Base-by-base conservation (phyloP, 495 filamentous ascomycete genomes). In the Lentithecium fluviatile region DNA sequence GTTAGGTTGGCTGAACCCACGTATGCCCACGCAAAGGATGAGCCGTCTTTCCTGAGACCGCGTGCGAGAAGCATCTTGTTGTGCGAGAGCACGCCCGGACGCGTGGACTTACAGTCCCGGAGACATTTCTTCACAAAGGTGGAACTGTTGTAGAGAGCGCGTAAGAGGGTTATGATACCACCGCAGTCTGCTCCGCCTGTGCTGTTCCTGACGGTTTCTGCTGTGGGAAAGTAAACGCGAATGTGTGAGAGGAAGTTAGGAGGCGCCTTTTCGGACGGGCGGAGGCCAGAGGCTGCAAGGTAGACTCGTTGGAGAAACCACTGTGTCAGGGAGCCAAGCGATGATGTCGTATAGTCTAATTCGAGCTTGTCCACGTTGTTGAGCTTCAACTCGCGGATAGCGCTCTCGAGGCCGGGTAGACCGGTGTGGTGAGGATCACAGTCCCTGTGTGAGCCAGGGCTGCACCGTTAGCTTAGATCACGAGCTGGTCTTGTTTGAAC, bases 1-100 rank as follows among this genome's bases (percentile, higher is more conserved):
- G 90, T 93, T 7, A 95, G 68, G 73, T 98, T 98, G 0, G 90
- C 89, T 62, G 89, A 94, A 17, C 94, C 94, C n/a, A 95, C 77
- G 68, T 98, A 98, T 0, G 82, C 88, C 84, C 89, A 97, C 8
- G 84, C 74, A 12, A 75, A 34, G 2, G 58, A 64, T 1, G 26
- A 65, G 1, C 29, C 23, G 15, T 65, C 62, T 24, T 50, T 62
- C 10, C n/a, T 36, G 15, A 77, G 67, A 15, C 78, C 82, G 11
- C 83, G 78, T 6, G 85, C 87, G 59, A 86, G 88, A 36, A 94
- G 74, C 37, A 95, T 76, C 78, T 98, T 98, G 70, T 84, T 92
- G 74, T 98, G 94, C 80, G 95, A 93, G 56, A 98, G 75, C 10
- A 95, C 62, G 1, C 88, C 86, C 17, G 66, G 40, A 13, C 92